Evolutionary conservation across 1,284 basidiomycete species (phyloP), one percentile per base, ranked within the genome.

Genomic region (Trametes hirsuta): DNA sequence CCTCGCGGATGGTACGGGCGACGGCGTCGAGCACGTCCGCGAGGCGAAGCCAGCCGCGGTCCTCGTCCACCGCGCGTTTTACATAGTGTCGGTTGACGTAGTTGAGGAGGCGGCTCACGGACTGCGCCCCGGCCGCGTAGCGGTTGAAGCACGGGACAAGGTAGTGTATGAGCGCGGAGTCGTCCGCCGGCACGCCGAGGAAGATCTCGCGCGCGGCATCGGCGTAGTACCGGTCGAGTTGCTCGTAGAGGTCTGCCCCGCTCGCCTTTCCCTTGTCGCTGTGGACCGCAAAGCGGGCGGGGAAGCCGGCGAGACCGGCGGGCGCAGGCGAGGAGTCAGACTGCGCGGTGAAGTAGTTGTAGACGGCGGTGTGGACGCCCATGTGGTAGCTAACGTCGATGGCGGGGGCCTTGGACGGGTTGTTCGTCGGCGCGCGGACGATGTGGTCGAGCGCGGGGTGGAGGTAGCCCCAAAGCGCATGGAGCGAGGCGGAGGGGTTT

Each of bases 51-150:
- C 89, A 91, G 37, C 90, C 88, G 62, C 79, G 83, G 72, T 90
- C 90, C 73, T 91, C 88, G 72, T 91, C 88, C 8, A 87, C 78
- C 46, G 86, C 86, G 24, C 87, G 85, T 71, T 87, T 88, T 66
- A 91, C 88, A 68, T 88, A 89, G 72, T 91, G 88, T 22, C 89
- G 82, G 72, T 91, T 91, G 53, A 91, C 82, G 71, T 91, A 91
- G 75, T 85, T 90, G 65, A 91, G 80, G 30, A 91, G 81, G 64
- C 90, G 83, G 71, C 86, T 81, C 61, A 87, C 82, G 53, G 87
- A 82, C 62, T 83, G 81, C 6, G 85, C 84, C 52, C 89, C 88
- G 36, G 83, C 78, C 60, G 80, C 79, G 73, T 84, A 91, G 53
- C 88, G 87, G 61, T 81, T 80, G 77, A 88, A 91, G 69, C 81